Evolutionary conservation across 2,329 filamentous ascomycete genomes (phyloP).

Genomic region (Sclerotinia subarctica): DNA sequence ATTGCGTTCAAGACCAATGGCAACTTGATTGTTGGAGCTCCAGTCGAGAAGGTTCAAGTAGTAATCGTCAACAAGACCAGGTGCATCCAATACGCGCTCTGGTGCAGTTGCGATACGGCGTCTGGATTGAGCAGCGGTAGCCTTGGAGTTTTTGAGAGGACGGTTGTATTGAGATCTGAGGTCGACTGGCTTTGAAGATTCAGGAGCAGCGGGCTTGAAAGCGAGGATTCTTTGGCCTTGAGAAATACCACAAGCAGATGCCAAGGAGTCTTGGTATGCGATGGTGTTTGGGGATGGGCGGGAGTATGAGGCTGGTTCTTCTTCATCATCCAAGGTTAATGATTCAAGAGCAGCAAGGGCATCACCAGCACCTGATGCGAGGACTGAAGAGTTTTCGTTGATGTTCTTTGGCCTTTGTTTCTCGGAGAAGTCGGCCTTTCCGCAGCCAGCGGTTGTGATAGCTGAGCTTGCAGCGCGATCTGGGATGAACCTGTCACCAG

Average conservation of each 20-base stretch:
- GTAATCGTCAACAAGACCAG: constrained; percentile 95
- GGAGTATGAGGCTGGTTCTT: constrained; percentile 63
- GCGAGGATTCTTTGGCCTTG: constrained; percentile 93
- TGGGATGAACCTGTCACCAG: constrained; percentile 86
- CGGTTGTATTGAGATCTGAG: constrained; percentile 97
- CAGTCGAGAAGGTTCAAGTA: constrained; percentile 98
- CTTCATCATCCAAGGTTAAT: constrained; percentile 70
- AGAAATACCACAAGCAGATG: constrained; percentile 86
- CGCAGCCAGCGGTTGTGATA: constrained; percentile 74
- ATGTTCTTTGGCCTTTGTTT: constrained; percentile 69
- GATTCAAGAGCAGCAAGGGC: constrained; percentile 75
- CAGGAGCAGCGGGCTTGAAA: constrained; percentile 97
- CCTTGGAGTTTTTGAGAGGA: constrained; percentile 74
- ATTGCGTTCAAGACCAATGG: constrained; percentile 92
- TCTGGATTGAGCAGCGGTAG: constrained; percentile 78
- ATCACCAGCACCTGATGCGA: constrained; percentile 71
- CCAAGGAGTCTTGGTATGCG: constrained; percentile 88
- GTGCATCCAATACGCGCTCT: constrained; percentile 93
- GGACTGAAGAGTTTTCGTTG: constrained; percentile 68
- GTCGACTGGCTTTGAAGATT: constrained; percentile 97
- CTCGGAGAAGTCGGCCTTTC: constrained; percentile 73
- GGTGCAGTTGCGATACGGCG: constrained; percentile 91
- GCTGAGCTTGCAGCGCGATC: constrained; percentile 89
- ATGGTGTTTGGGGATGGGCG: constrained; percentile 83
- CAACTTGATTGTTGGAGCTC: constrained; percentile 96